Percentiles rank a stretch among this genome's conserved stretches.
Conservation (phyloP, 768 basidiomycete genomes). For the Suillus lakei region DNA sequence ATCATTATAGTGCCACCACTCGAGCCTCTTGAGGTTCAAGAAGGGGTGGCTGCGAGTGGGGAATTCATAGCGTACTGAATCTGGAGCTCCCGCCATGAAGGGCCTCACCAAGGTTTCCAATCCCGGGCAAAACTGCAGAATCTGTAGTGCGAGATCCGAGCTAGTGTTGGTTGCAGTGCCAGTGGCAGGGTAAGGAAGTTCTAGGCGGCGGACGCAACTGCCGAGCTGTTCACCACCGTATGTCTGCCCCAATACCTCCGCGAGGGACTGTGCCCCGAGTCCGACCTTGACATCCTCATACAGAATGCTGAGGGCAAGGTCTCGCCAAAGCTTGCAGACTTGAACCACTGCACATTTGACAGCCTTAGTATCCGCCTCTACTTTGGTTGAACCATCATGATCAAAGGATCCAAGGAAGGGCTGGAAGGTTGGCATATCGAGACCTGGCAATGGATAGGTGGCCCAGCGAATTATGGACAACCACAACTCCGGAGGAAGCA, state of each 20-base stretch:
- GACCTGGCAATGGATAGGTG: slow-evolving; percentile 31
- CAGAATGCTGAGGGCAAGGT: slow-evolving; percentile 48
- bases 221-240: slow-evolving; percentile 22
- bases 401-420: slow-evolving; percentile 50
- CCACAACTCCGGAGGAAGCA: slow-evolving; percentile 60
- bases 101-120: slow-evolving; percentile 63
- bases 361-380: slow-evolving; percentile 34
- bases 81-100: slow-evolving; percentile 23
- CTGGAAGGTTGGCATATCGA: slow-evolving; percentile 40
- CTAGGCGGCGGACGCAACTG: slow-evolving; percentile 55
- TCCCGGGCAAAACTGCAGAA: slow-evolving; percentile 52
- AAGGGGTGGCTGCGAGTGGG: slow-evolving; percentile 51
- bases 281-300: slow-evolving; percentile 59
- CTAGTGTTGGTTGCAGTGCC: slow-evolving; percentile 38
- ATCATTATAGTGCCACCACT: slow-evolving; percentile 66
- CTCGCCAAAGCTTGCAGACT: slow-evolving; percentile 64
- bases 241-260: slow-evolving; percentile 31
- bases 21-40: slow-evolving; percentile 60
- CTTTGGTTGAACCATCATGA: slow-evolving; percentile 13
- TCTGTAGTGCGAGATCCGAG: slow-evolving; percentile 45
- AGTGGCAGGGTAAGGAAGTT: slow-evolving; percentile 62
- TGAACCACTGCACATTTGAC: slow-evolving; percentile 49
- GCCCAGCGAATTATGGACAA: slow-evolving; percentile 54
- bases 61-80: slow-evolving; percentile 53
- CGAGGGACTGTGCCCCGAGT: slow-evolving; percentile 35